These are phyloP conservation scores for Mycena filopes DNA, from an alignment of 768 basidiomycete genomes.

Conservation along the genomic window DNA sequence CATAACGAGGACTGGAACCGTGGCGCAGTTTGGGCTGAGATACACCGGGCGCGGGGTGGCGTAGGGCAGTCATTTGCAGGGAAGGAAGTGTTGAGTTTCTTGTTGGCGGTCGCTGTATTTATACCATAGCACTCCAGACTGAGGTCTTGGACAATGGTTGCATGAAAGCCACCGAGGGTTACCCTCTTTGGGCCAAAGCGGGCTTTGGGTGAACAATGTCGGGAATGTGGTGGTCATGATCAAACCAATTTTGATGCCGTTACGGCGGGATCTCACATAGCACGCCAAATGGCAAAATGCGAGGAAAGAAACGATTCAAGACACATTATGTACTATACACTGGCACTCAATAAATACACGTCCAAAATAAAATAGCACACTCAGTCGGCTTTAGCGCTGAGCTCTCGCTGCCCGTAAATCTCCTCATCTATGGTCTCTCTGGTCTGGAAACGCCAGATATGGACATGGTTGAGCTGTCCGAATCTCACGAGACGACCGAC, in stretches of 20 bases:
- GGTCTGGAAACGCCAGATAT: conserved; percentile 88
- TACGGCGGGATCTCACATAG: no score
- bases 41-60: no score
- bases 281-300: no score
- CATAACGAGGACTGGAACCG: no score
- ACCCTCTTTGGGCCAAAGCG: not conserved
- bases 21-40: no score
- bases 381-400: not conserved
- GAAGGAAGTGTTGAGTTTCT: no score
- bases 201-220: no score
- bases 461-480: conserved; percentile 84
- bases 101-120: not conserved
- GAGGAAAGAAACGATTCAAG: not conserved
- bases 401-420: conserved; percentile 71
- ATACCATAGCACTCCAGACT: not conserved
- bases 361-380: not conserved
- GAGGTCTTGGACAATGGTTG: not conserved
- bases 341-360: no score
- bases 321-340: not conserved
- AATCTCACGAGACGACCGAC: conserved; percentile 86
- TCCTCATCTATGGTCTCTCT: conserved; percentile 89
- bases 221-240: no score
- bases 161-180: not conserved
- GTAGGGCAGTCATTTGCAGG: no score
- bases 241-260: not conserved